Evolutionary conservation across 192 early-diverging fungal species (phyloP).

Genomic region (Podochytrium sp.): DNA sequence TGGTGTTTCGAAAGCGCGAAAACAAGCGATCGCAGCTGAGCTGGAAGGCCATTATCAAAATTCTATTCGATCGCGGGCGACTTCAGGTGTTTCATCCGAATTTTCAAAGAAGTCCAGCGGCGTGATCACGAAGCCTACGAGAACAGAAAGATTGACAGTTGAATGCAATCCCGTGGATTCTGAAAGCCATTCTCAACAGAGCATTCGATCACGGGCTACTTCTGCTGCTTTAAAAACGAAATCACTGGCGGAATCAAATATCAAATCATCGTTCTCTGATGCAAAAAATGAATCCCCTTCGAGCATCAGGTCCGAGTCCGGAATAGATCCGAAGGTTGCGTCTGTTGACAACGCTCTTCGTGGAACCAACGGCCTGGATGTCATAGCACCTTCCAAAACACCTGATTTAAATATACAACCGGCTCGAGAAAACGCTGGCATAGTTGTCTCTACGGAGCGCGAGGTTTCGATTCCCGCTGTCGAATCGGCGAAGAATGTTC

Average conservation of each 20-base stretch:
- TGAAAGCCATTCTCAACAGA: too few relatives aligned
- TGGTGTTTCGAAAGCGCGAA: not conserved
- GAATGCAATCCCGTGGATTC: not conserved
- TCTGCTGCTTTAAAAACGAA: too few relatives aligned
- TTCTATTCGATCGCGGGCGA: not conserved
- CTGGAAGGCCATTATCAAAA: too few relatives aligned
- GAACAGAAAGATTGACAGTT: not conserved
- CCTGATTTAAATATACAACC: too few relatives aligned
- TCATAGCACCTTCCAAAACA: too few relatives aligned
- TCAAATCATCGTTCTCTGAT: not conserved
- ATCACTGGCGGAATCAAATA: not conserved
- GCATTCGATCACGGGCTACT: too few relatives aligned
- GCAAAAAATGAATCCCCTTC: not conserved
- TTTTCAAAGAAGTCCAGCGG: not conserved
- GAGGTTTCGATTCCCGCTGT: too few relatives aligned
- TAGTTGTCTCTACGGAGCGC: too few relatives aligned
- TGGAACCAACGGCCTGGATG: too few relatives aligned
- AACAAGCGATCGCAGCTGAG: not conserved
- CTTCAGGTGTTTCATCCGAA: not conserved
- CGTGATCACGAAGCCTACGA: not conserved
- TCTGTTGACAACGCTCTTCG: not conserved
- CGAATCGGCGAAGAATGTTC: not conserved
- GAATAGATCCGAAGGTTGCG: not conserved
- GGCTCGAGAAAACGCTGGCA: too few relatives aligned
- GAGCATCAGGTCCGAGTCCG: not conserved